Evolutionary conservation across 352 stramenopile species (phyloP).

Genomic region (Phytophthora fragariaefolia): DNA sequence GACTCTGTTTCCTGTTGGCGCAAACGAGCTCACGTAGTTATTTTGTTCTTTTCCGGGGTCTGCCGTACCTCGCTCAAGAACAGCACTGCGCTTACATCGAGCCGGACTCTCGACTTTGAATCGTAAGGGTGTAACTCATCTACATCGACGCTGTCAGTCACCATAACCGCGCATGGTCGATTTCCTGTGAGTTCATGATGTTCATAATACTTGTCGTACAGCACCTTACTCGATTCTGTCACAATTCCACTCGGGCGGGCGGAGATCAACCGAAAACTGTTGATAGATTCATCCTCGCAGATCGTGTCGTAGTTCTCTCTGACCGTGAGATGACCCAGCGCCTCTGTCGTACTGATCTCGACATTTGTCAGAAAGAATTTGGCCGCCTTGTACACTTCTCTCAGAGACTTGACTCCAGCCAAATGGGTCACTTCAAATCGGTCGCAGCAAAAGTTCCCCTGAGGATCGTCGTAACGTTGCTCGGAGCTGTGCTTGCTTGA

Average conservation of each 20-base stretch:
- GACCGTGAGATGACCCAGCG: constrained; percentile 46
- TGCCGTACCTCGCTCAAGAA: constrained; percentile 17
- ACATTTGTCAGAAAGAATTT: constrained; percentile 47
- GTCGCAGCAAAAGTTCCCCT: constrained; percentile 21
- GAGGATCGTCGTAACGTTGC: constrained; percentile 16
- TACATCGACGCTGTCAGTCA: constrained; percentile 36
- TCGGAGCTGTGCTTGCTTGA: constrained; percentile 24
- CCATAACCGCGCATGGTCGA: constrained; percentile 23
- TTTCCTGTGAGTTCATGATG: constrained; percentile 3
- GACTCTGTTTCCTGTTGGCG: neutral
- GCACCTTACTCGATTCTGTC: constrained; percentile 34
- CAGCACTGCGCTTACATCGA: constrained; percentile 34
- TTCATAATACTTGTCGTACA: constrained; percentile 36
- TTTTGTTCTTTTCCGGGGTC: neutral
- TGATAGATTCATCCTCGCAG: constrained; percentile 26
- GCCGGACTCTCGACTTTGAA: constrained; percentile 28
- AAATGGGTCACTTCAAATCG: constrained; percentile 38
- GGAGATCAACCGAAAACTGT: constrained; percentile 36
- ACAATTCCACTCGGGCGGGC: constrained; percentile 12
- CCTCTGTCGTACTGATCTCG: constrained; percentile 55
- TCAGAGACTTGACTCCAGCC: constrained; percentile 24
- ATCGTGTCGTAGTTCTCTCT: constrained; percentile 47
- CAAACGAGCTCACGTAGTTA: neutral
- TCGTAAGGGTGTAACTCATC: constrained; percentile 50
- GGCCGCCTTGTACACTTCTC: constrained; percentile 40